Evolutionary conservation across 1,139 yeast species (phyloP).

Genomic region (Meyerozyma athensensis): DNA sequence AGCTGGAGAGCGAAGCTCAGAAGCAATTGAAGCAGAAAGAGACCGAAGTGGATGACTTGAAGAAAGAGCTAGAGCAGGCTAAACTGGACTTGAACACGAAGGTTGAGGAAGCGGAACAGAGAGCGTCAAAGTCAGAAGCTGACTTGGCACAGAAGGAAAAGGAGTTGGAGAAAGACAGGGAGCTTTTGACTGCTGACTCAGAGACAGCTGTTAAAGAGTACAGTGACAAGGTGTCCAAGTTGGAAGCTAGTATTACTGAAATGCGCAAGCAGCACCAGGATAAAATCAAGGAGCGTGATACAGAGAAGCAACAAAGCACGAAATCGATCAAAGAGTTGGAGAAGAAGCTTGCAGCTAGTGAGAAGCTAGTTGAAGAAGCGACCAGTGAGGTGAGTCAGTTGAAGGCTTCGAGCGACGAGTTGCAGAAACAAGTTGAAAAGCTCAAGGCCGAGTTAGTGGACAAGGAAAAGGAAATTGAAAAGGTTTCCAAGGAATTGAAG

Average conservation of each 20-base stretch:
- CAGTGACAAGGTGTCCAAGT: constrained; percentile 36
- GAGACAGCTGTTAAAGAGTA: constrained; percentile 46
- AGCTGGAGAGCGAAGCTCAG: background rate
- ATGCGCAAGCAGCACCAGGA: constrained; percentile 3
- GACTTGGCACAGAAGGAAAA: constrained; percentile 27
- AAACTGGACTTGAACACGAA: background rate
- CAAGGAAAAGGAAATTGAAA: constrained; percentile 14
- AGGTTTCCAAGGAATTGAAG: constrained; percentile 3
- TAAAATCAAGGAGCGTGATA: constrained; percentile 5
- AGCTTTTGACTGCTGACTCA: constrained; percentile 43
- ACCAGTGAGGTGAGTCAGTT: constrained; percentile 4
- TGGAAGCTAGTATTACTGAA: constrained; percentile 17
- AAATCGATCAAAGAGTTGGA: background rate
- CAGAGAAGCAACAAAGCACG: background rate
- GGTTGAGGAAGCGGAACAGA: constrained; percentile 7
- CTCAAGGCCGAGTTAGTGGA: constrained; percentile 15
- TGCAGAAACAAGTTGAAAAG: background rate
- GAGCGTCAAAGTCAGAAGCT: constrained; percentile 10
- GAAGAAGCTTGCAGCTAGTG: constrained; percentile 5
- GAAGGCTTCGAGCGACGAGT: constrained; percentile 4
- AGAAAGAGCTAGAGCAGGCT: constrained; percentile 6
- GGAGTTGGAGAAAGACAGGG: constrained; percentile 50
- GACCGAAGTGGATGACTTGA: constrained; percentile 3
- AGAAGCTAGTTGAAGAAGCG: constrained; percentile 6
- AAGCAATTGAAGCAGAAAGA: background rate